Evolutionary conservation across 2,329 filamentous ascomycete species (phyloP).

Genomic region (Cordyceps farinosa): DNA sequence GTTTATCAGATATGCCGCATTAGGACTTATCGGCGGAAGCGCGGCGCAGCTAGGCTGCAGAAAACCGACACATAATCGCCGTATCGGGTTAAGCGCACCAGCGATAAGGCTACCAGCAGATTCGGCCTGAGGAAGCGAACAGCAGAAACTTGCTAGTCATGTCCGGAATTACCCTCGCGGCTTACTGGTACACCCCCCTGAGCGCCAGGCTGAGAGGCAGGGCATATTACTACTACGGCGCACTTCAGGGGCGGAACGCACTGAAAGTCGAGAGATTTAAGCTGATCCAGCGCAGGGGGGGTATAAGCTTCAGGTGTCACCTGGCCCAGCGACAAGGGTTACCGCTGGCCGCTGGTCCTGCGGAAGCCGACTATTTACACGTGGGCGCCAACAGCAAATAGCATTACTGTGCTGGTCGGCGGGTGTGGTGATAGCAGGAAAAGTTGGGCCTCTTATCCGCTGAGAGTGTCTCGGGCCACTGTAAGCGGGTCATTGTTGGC

Average conservation of each 20-base stretch:
- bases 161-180: slow-evolving; percentile 4
- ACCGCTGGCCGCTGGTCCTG: background rate
- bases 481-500: slow-evolving; percentile 12
- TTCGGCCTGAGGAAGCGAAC: slow-evolving; percentile 19
- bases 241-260: background rate
- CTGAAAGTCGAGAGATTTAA: background rate
- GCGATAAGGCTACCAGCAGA: slow-evolving; percentile 16
- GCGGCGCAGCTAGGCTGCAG: slow-evolving; percentile 13
- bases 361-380: slow-evolving; percentile 3
- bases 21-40: slow-evolving; percentile 16
- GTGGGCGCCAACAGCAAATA: slow-evolving; percentile 15
- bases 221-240: background rate
- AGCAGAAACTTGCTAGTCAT: background rate
- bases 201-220: background rate
- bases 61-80: slow-evolving; percentile 6
- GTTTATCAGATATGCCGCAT: slow-evolving; percentile 18
- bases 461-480: slow-evolving; percentile 12
- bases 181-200: background rate
- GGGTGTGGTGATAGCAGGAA: slow-evolving; percentile 9
- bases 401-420: background rate
- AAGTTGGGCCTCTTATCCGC: slow-evolving; percentile 3
- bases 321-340: background rate
- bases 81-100: slow-evolving; percentile 14
- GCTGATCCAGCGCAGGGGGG: background rate
- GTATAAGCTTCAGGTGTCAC: background rate